Evolutionary conservation across 2,329 filamentous ascomycete species (phyloP).

Genomic region (Penicillium sp.): DNA sequence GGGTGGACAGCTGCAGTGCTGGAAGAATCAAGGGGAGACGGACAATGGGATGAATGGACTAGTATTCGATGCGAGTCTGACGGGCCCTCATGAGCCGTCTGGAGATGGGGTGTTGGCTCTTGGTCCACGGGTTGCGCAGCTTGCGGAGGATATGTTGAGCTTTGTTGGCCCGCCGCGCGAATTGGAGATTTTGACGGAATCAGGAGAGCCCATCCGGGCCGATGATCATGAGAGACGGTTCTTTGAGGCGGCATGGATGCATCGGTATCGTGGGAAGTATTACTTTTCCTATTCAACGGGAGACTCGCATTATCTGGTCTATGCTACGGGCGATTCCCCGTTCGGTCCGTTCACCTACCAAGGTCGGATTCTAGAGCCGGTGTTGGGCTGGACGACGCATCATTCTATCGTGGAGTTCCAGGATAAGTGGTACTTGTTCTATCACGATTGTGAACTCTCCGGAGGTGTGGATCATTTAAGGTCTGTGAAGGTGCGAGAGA

Average conservation of each 20-base stretch:
- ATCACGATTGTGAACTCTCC: slow-evolving; percentile 70
- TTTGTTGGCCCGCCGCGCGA: slow-evolving; percentile 59
- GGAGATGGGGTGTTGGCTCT: slow-evolving; percentile 59
- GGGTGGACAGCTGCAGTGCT: slow-evolving; percentile 79
- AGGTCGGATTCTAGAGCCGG: slow-evolving; percentile 70
- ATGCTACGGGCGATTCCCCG: slow-evolving; percentile 64
- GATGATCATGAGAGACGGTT: slow-evolving; percentile 72
- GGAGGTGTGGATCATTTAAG: slow-evolving; percentile 68
- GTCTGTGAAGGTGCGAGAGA: slow-evolving; percentile 71
- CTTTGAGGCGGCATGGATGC: slow-evolving; percentile 79
- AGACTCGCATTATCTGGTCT: slow-evolving; percentile 72
- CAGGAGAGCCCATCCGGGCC: slow-evolving; percentile 57
- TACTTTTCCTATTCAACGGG: slow-evolving; percentile 78
- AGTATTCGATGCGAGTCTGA: slow-evolving; percentile 57
- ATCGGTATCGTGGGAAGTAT: slow-evolving; percentile 67
- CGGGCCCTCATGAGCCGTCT: slow-evolving; percentile 59
- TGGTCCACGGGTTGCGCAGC: slow-evolving; percentile 63
- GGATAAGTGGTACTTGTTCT: slow-evolving; percentile 71
- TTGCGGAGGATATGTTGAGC: slow-evolving; percentile 64
- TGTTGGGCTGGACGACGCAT: slow-evolving; percentile 78
- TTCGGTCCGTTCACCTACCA: slow-evolving; percentile 71
- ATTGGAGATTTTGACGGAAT: slow-evolving; percentile 63
- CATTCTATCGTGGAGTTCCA: slow-evolving; percentile 74
- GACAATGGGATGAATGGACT: slow-evolving; percentile 29
- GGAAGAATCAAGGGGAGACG: slow-evolving; percentile 50